These are phyloP conservation scores for Tremellales sp. DNA, from an alignment of 1,284 basidiomycete species.

Conservation along the genomic window DNA sequence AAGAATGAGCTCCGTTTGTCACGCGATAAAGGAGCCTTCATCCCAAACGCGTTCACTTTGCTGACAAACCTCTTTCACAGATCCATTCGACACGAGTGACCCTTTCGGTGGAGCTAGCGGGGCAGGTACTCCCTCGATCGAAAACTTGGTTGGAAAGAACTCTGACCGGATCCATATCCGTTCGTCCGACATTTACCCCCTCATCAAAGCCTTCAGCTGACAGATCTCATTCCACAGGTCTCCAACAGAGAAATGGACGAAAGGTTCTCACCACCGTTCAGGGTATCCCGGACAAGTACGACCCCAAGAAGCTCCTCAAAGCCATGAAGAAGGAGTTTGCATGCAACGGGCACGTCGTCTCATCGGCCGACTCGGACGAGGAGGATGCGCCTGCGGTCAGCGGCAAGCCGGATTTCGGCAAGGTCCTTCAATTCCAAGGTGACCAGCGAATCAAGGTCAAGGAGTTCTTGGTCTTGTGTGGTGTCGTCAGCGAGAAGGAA, in stretches of 20 bases:
- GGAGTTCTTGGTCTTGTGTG: constrained; percentile 68
- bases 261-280: constrained; percentile 99
- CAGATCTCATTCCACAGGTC: constrained; percentile 49
- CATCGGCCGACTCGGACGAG: constrained; percentile 44
- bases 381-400: constrained; percentile 33
- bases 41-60: neutral
- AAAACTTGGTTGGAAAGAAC: constrained; percentile 71
- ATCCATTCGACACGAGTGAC: constrained; percentile 78
- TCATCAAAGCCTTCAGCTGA: neutral
- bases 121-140: constrained; percentile 48
- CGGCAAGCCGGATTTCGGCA: constrained; percentile 67
- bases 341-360: constrained; percentile 94
- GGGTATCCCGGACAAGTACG: constrained; percentile 93
- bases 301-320: constrained; percentile 97
- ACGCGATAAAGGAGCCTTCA: no score
- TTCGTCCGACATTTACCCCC: constrained; percentile 22
- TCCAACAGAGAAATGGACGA: constrained; percentile 98
- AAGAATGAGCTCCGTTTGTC: no score
- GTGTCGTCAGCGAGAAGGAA: constrained; percentile 48
- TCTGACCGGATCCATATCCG: constrained; percentile 90
- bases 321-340: constrained; percentile 99
- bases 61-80: constrained; percentile 49
- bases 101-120: constrained; percentile 56
- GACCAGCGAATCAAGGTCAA: constrained; percentile 93
- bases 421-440: constrained; percentile 98